Conservation (phyloP, 176 grass and related monocot species). For the Pontederia paniculata region DNA sequence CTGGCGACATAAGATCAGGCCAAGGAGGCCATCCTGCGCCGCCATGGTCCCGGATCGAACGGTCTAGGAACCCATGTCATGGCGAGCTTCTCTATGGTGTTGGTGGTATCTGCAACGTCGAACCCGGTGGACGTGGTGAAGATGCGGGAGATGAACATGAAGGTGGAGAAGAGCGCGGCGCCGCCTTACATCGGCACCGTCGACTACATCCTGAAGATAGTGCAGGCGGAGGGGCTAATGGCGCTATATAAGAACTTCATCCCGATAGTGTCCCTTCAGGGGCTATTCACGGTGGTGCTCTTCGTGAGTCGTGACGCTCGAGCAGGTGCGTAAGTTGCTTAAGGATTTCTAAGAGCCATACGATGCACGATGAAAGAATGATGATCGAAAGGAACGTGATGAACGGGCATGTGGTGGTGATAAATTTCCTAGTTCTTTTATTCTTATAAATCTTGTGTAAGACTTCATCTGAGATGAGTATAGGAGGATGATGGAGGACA, state of each 20-base stretch:
- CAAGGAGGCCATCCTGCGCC: no score
- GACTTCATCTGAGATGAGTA: no score
- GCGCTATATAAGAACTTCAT: constrained; percentile 47
- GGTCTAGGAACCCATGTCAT: constrained; percentile 9
- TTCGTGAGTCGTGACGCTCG: constrained; percentile 95
- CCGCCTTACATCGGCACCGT: constrained; percentile 3
- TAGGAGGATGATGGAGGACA: no score
- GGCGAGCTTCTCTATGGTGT: constrained; percentile 5
- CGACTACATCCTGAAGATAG: constrained; percentile 9
- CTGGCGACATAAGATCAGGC: constrained; percentile 14
- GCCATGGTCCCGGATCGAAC: neutral
- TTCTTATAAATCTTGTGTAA: no score
- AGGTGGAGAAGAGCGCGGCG: constrained; percentile 2
- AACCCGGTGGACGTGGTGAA: constrained; percentile 19
- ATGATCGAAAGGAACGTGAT: no score
- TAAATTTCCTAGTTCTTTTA: no score
- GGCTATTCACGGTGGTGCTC: constrained; percentile 81
- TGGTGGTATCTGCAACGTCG: constrained; percentile 7
- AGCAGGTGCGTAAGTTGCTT: constrained; percentile 84
- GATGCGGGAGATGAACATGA: constrained; percentile 21
- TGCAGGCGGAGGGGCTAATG: constrained; percentile 9
- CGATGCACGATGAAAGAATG: no score
- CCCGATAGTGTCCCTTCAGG: constrained; percentile 81
- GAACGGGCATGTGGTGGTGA: no score
- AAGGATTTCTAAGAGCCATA: constrained; percentile 42